These are phyloP conservation scores for Adansonia rubrostipa DNA, from an alignment of 441 rosid species.

Conservation along the genomic window DNA sequence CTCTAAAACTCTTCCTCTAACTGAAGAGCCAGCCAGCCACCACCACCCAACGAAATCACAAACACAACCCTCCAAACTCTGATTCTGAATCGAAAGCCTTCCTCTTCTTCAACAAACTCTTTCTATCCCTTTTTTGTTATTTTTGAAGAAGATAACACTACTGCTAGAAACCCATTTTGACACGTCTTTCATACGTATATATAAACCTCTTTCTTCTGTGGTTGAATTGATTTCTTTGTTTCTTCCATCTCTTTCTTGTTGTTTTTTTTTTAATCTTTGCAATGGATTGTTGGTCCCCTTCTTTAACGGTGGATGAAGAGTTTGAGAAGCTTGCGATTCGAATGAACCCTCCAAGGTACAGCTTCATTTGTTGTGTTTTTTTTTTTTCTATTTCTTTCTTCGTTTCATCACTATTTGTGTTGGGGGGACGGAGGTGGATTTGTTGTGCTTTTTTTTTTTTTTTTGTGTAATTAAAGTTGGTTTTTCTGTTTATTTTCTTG, in stretches of 20 bases:
- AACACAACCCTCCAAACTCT: slow-evolving; percentile 17
- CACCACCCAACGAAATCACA: slow-evolving; percentile 33
- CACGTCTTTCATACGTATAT: neutral
- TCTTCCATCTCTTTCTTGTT: neutral
- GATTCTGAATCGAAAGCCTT: slow-evolving; percentile 28
- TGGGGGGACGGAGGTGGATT: neutral
- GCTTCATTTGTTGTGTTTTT: neutral
- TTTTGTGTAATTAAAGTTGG: slow-evolving; percentile 26
- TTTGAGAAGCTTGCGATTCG: slow-evolving; percentile 73
- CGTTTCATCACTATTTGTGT: slow-evolving; percentile 4
- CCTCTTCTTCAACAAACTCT: neutral
- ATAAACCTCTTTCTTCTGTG: neutral
- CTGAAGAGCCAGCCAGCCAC: slow-evolving; percentile 43
- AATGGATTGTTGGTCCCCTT: slow-evolving; percentile 71
- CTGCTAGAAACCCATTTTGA: neutral
- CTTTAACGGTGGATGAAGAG: slow-evolving; percentile 62
- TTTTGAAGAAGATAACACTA: neutral
- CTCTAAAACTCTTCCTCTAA: slow-evolving; percentile 52
- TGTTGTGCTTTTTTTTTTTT: neutral
- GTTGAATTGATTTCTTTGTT: neutral
- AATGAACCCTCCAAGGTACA: slow-evolving; percentile 81
- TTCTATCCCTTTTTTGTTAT: neutral
- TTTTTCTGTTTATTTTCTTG: slow-evolving; percentile 22
- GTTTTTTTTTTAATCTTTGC: neutral
- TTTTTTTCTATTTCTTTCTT: neutral